Evolutionary conservation across 345 rosid species (phyloP).

Genomic region (Nasturtium officinale): DNA sequence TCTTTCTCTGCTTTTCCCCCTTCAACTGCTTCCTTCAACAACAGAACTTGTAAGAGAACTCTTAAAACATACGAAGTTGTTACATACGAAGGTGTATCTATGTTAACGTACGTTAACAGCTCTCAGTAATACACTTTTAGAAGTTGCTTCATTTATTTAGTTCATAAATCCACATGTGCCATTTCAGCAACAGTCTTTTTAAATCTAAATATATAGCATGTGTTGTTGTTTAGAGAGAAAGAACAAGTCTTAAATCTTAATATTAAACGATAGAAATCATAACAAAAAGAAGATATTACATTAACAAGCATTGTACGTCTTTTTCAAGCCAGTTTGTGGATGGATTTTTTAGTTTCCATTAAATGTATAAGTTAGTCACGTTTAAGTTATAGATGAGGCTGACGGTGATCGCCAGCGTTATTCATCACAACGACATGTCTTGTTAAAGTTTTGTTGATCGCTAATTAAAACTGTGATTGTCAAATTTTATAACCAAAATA

Average conservation of each 20-base stretch:
- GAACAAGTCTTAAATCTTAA: not conserved
- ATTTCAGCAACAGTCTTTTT: constrained; percentile 27
- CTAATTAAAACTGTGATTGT: not conserved
- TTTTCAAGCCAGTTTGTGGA: constrained; percentile 14
- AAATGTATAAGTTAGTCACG: constrained; percentile 8
- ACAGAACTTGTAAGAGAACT: not conserved
- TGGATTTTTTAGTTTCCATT: constrained; percentile 6
- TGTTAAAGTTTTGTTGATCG: not conserved
- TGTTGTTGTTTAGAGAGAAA: not conserved
- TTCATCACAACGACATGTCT: not conserved
- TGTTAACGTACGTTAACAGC: constrained; percentile 1
- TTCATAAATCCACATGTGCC: constrained; percentile 40
- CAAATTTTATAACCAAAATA: not conserved
- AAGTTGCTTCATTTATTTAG: constrained; percentile 26
- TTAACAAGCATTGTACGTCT: not conserved
- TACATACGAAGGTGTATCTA: too few relatives aligned
- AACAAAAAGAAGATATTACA: not conserved
- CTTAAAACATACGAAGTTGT: too few relatives aligned
- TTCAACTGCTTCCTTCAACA: not conserved
- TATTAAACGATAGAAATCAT: not conserved
- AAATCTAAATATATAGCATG: not conserved
- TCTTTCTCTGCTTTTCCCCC: not conserved
- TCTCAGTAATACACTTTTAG: constrained; percentile 12
- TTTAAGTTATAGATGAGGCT: constrained; percentile 16
- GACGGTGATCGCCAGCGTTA: constrained; percentile 19